Percentiles rank a stretch among this genome's conserved stretches.
Conservation (phyloP, 495 filamentous ascomycete species). For the Recurvomyces mirabilis region DNA sequence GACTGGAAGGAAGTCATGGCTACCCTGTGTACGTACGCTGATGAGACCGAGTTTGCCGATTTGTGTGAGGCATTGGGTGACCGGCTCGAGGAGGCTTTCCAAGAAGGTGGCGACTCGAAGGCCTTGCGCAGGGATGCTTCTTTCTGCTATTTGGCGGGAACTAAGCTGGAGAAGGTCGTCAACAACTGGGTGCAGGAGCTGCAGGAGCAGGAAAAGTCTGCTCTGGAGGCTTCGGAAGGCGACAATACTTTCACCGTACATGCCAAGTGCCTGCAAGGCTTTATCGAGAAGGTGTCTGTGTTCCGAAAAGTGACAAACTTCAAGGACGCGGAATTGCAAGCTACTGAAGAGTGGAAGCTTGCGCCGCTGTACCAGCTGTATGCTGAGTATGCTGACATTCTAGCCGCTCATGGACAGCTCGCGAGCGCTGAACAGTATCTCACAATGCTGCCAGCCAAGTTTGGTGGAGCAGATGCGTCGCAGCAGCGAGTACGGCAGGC, state of each 20-base stretch:
- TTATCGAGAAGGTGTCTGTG: constrained; percentile 97
- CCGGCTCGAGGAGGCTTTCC: constrained; percentile 63
- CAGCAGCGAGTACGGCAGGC: constrained; percentile 78
- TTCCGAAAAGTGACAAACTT: constrained; percentile 94
- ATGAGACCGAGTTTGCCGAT: constrained; percentile 81
- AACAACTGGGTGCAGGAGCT: constrained; percentile 86
- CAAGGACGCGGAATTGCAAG: constrained; percentile 58
- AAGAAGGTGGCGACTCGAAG: constrained; percentile 34
- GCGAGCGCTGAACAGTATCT: constrained; percentile 83
- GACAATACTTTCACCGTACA: constrained; percentile 78
- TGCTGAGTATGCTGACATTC: constrained; percentile 89
- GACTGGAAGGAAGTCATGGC: constrained; percentile 98
- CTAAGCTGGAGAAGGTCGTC: constrained; percentile 94
- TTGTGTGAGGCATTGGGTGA: constrained; percentile 95
- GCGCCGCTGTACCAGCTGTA: constrained; percentile 85
- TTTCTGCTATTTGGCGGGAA: constrained; percentile 91
- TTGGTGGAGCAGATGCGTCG: constrained; percentile 80
- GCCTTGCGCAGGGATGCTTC: constrained; percentile 68
- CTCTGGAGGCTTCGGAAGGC: constrained; percentile 45
- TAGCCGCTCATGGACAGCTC: constrained; percentile 80
- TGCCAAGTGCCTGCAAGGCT: constrained; percentile 72
- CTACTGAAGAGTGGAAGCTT: constrained; percentile 78
- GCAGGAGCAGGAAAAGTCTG: constrained; percentile 65
- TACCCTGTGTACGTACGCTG: constrained; percentile 86
- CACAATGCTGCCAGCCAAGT: constrained; percentile 71